phyloP scores from a whole-genome alignment of 2,329 filamentous ascomycete genomes.

The Fusarium anguioides region DNA sequence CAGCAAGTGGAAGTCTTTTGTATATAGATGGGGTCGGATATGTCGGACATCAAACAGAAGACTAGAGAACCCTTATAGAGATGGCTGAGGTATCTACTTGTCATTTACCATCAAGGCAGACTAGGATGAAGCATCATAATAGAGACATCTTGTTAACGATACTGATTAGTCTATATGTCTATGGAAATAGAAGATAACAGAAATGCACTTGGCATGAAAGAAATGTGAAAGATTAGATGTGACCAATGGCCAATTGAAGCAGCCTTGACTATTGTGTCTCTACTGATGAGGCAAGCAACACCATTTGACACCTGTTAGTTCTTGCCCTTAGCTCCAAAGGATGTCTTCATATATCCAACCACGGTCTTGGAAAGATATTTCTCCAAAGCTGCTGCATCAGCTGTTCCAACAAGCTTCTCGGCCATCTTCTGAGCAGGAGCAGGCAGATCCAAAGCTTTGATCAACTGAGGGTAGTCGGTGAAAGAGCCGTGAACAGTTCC shows the following conservation, averaged over 20 bases:
- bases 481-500: conserved; percentile 49
- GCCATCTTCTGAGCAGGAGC: neutral
- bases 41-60: too few relatives aligned
- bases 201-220: neutral
- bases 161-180: too few relatives aligned
- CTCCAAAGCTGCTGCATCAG: conserved; percentile 27
- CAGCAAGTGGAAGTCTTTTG: too few relatives aligned
- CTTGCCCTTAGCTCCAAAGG: neutral
- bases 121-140: too few relatives aligned
- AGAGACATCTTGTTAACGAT: too few relatives aligned
- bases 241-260: too few relatives aligned
- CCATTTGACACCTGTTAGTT: neutral
- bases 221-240: neutral
- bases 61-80: too few relatives aligned
- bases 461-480: conserved; percentile 47
- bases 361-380: conserved; percentile 38
- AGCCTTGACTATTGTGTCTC: neutral
- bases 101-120: too few relatives aligned
- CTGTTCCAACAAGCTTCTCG: conserved; percentile 14
- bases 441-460: conserved; percentile 41
- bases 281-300: fast-evolving
- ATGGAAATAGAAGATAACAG: neutral
- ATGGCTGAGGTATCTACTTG: too few relatives aligned
- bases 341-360: conserved; percentile 28
- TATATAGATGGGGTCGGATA: too few relatives aligned